Conservation (phyloP, 495 filamentous ascomycete species). For the Cryomyces minteri region DNA sequence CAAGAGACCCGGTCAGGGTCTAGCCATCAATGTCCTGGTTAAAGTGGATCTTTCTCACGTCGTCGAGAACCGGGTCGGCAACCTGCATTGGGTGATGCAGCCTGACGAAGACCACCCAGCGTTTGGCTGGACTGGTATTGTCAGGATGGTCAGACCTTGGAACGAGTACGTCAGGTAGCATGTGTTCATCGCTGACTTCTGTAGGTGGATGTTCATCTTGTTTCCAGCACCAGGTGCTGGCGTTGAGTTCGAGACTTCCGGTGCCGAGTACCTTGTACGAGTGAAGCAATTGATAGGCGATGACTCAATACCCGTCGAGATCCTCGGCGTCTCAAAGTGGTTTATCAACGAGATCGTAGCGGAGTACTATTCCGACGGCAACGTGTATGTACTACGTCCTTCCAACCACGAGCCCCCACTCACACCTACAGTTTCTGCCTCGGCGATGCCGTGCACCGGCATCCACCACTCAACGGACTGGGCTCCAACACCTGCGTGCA, state of each 20-base stretch:
- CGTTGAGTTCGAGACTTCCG: constrained; percentile 14
- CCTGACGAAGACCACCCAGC: constrained; percentile 25
- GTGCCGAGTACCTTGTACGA: constrained; percentile 24
- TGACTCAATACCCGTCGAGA: constrained; percentile 23
- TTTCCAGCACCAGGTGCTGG: constrained; percentile 23
- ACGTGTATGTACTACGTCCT: not conserved
- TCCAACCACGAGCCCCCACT: no score
- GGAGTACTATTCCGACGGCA: constrained; percentile 18
- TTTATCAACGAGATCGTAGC: constrained; percentile 32
- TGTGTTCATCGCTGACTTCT: no score
- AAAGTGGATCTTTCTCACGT: constrained; percentile 33
- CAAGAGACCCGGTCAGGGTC: constrained; percentile 31
- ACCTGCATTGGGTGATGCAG: constrained; percentile 37
- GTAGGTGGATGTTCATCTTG: constrained; percentile 32
- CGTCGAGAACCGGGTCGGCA: constrained; percentile 29
- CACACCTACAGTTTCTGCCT: constrained; percentile 22
- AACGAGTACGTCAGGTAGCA: constrained; percentile 13
- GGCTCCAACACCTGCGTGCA: constrained; percentile 36
- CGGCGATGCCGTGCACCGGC: constrained; percentile 33
- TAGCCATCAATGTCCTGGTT: constrained; percentile 34
- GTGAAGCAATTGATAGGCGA: constrained; percentile 33
- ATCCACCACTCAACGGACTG: constrained; percentile 31
- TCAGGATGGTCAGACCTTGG: constrained; percentile 37
- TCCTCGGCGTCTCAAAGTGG: constrained; percentile 30
- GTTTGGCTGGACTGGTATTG: constrained; percentile 24